Conservation (phyloP, 2,329 filamentous ascomycete species). For the Diaporthe vexans region DNA sequence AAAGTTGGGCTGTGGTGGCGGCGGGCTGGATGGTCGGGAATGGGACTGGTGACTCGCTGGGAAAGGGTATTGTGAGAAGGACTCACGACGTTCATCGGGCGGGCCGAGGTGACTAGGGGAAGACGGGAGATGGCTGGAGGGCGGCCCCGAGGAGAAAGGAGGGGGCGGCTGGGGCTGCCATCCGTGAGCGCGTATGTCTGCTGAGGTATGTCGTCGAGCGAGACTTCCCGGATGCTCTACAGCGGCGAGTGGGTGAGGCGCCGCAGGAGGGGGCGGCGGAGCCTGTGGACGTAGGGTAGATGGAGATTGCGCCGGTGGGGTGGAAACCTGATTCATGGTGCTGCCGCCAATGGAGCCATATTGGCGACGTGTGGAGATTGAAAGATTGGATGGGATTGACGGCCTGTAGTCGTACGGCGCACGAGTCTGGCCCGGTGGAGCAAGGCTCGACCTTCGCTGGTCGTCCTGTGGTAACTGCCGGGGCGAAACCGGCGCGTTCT, state of each 20-base stretch:
- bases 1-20: conserved; percentile 64
- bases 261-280: conserved; percentile 68
- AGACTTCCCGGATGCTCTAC: conserved; percentile 78
- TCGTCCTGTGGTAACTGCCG: conserved; percentile 91
- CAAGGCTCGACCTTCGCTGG: conserved; percentile 78
- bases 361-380: conserved; percentile 80
- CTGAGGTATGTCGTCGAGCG: conserved; percentile 89
- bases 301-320: conserved; percentile 73
- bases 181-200: conserved; percentile 91
- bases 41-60: conserved; percentile 61
- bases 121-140: conserved; percentile 66
- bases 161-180: conserved; percentile 77
- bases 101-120: conserved; percentile 65
- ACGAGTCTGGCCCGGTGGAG: conserved; percentile 68
- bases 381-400: conserved; percentile 84
- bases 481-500: conserved; percentile 87
- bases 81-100: conserved; percentile 71
- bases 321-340: conserved; percentile 28
- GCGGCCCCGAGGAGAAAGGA: conserved; percentile 74
- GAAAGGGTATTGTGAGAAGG: conserved; percentile 68
- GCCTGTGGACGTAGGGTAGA: conserved; percentile 78
- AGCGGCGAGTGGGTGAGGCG: conserved; percentile 69
- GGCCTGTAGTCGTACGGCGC: conserved; percentile 78
- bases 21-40: conserved; percentile 68
- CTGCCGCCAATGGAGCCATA: conserved; percentile 88